Conservation (phyloP, 345 rosid species). For the Trapa bicornis region DNA sequence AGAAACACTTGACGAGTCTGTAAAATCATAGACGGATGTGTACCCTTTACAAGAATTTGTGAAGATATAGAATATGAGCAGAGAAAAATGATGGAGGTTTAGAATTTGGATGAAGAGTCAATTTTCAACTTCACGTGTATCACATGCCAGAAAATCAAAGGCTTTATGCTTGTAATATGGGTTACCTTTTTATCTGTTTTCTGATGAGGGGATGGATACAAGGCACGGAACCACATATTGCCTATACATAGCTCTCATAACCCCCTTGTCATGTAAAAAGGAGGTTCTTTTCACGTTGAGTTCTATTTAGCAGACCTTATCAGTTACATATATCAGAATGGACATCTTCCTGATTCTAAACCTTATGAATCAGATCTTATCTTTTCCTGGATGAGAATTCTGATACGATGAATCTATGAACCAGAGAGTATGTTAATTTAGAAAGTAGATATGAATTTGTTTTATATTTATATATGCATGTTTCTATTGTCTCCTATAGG, state of each 20-base stretch:
- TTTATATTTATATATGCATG: too few relatives aligned
- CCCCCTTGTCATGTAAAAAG: background rate
- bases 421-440: background rate
- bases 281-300: background rate
- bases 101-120: background rate
- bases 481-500: background rate
- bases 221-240: background rate
- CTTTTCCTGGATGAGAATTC: background rate
- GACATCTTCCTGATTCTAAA: background rate
- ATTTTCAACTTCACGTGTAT: background rate
- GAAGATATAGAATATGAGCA: background rate
- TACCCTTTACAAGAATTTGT: background rate
- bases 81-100: background rate
- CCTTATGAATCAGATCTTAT: background rate
- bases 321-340: background rate
- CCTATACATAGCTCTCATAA: background rate
- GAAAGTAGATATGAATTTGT: background rate
- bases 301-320: background rate
- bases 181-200: background rate
- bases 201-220: background rate
- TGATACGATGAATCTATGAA: background rate
- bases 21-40: background rate
- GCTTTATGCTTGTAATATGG: background rate
- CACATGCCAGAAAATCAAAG: background rate
- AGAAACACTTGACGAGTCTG: background rate